These are phyloP conservation scores for Starmerella vaccinii DNA, from an alignment of 805 yeast genomes.

Conservation along the genomic window DNA sequence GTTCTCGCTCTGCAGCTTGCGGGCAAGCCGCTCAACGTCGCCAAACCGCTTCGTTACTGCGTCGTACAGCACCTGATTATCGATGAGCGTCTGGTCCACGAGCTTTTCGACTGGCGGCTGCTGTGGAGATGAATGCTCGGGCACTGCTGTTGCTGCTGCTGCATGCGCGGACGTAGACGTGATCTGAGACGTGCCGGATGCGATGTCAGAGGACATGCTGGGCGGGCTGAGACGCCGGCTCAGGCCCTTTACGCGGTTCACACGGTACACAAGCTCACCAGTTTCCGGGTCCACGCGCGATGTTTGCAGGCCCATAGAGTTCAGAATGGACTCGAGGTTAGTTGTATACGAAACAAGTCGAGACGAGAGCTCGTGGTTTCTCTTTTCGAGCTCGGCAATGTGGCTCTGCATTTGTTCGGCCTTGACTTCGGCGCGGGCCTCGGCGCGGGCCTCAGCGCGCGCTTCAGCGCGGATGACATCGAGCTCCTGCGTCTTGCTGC, in stretches of 20 bases:
- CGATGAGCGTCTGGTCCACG: slow-evolving; percentile 29
- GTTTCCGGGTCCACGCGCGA: slow-evolving; percentile 15
- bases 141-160: no score
- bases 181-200: not conserved
- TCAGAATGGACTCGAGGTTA: slow-evolving; percentile 48
- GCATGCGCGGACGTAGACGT: slow-evolving; percentile 1
- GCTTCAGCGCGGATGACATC: slow-evolving; percentile 20
- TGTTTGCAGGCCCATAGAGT: slow-evolving; percentile 66
- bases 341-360: slow-evolving; percentile 16
- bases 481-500: slow-evolving; percentile 16
- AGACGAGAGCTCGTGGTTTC: slow-evolving; percentile 8
- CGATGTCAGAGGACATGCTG: not conserved
- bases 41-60: slow-evolving; percentile 63
- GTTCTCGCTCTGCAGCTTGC: slow-evolving; percentile 68
- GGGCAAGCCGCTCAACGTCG: slow-evolving; percentile 84
- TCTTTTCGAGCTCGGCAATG: slow-evolving; percentile 13
- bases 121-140: slow-evolving; percentile 24
- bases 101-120: slow-evolving; percentile 27
- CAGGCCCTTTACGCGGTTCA: slow-evolving; percentile 52
- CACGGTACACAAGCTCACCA: slow-evolving; percentile 21
- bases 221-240: slow-evolving; percentile 12
- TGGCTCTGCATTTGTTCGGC: slow-evolving; percentile 13
- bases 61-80: slow-evolving; percentile 34
- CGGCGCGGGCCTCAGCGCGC: slow-evolving; percentile 19
- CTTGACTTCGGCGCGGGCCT: slow-evolving; percentile 16